phyloP scores from a whole-genome alignment of 179 eudicot species.

The Spinacia oleracea region DNA sequence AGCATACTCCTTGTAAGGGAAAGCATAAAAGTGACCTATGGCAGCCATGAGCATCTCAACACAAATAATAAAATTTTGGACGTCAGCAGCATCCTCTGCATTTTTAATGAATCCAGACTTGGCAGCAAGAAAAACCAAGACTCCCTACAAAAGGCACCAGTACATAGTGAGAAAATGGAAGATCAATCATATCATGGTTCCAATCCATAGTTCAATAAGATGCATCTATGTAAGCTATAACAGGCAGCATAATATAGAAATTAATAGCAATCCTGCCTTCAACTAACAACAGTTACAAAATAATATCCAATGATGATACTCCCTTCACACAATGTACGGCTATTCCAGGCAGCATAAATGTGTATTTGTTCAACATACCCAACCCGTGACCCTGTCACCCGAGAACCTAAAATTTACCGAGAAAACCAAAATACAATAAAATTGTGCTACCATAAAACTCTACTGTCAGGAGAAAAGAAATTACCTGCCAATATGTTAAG shows the following conservation, averaged over 20 bases:
- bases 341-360: too few species aligned
- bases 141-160: slow-evolving; percentile 56
- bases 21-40: slow-evolving; percentile 84
- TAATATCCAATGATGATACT: neutral
- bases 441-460: neutral
- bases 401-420: neutral
- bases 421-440: neutral
- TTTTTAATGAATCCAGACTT: slow-evolving; percentile 73
- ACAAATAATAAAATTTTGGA: slow-evolving; percentile 82
- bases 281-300: too few species aligned
- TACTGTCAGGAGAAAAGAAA: neutral
- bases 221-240: neutral
- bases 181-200: neutral
- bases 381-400: neutral
- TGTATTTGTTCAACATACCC: slow-evolving; percentile 1
- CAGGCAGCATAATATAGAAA: neutral
- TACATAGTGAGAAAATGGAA: slow-evolving; percentile 8
- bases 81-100: slow-evolving; percentile 79
- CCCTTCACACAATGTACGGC: neutral
- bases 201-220: slow-evolving; percentile 4
- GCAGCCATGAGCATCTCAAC: slow-evolving; percentile 99
- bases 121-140: slow-evolving; percentile 91
- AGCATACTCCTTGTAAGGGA: slow-evolving; percentile 96
- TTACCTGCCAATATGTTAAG: slow-evolving; percentile 98
- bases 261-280: neutral